Evolutionary conservation across 2,329 filamentous ascomycete species (phyloP).

Genomic region (Corynespora cassiicola): DNA sequence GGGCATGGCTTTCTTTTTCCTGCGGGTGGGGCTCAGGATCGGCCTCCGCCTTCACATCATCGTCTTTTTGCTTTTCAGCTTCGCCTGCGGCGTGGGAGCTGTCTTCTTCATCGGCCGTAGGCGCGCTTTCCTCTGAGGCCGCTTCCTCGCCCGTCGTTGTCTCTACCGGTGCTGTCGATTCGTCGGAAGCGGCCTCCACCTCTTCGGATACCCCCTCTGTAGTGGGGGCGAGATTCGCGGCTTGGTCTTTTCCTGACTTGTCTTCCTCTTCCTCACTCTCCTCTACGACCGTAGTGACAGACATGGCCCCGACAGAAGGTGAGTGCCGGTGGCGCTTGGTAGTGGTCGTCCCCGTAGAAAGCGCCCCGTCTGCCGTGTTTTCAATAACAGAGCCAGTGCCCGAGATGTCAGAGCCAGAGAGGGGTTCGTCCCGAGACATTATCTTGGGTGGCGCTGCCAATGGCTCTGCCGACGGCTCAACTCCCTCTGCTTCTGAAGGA

Average conservation of each 20-base stretch:
- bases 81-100: conserved; percentile 13
- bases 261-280: conserved; percentile 75
- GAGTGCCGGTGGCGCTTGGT: conserved; percentile 85
- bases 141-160: conserved; percentile 11
- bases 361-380: conserved; percentile 50
- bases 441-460: conserved; percentile 31
- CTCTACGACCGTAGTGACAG: conserved; percentile 82
- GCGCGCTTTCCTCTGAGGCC: conserved; percentile 9
- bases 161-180: conserved; percentile 16
- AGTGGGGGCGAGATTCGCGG: conserved; percentile 3
- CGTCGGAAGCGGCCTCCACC: conserved; percentile 27
- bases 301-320: conserved; percentile 74
- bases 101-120: conserved; percentile 10
- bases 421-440: conserved; percentile 45
- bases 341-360: conserved; percentile 68
- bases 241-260: conserved; percentile 16
- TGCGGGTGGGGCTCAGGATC: conserved; percentile 15
- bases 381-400: conserved; percentile 27
- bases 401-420: too few relatives aligned
- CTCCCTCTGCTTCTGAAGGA: conserved; percentile 87
- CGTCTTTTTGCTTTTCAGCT: conserved; percentile 27
- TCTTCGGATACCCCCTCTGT: conserved; percentile 21
- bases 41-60: conserved; percentile 19
- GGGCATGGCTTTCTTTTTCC: conserved; percentile 8
- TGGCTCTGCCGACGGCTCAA: conserved; percentile 58